A percentile compares a stretch with the other conserved stretches of the same genome.
phyloP scores from a whole-genome alignment of 257 asterid species.

The Solanum boliviense region DNA sequence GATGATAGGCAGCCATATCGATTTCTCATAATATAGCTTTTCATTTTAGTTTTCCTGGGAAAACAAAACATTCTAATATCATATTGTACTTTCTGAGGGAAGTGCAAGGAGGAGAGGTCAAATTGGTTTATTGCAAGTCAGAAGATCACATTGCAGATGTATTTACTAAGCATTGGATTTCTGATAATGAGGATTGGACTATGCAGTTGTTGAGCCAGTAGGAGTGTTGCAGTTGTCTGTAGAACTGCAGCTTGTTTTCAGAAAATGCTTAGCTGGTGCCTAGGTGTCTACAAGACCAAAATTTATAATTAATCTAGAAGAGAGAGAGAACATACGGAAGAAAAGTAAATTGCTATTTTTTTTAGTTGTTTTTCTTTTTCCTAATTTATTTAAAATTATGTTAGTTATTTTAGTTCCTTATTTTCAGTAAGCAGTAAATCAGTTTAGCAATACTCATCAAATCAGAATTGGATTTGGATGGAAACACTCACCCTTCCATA shows the following conservation, averaged over 20 bases:
- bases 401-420: background rate
- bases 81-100: background rate
- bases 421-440: background rate
- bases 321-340: background rate
- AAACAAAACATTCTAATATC: background rate
- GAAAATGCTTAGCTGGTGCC: background rate
- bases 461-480: background rate
- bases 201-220: background rate
- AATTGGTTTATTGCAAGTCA: background rate
- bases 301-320: background rate
- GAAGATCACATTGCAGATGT: background rate
- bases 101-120: background rate
- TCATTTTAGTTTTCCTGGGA: background rate
- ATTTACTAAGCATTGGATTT: background rate
- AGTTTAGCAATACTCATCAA: background rate
- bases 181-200: background rate
- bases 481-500: constrained; percentile 52
- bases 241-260: background rate
- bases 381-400: background rate
- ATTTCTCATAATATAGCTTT: background rate
- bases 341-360: background rate
- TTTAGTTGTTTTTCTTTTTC: background rate
- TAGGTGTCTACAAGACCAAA: background rate
- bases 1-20: background rate
- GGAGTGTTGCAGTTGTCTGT: background rate